phyloP scores from a whole-genome alignment of 2,329 filamentous ascomycete genomes.

The Neocucurbitaria cava region DNA sequence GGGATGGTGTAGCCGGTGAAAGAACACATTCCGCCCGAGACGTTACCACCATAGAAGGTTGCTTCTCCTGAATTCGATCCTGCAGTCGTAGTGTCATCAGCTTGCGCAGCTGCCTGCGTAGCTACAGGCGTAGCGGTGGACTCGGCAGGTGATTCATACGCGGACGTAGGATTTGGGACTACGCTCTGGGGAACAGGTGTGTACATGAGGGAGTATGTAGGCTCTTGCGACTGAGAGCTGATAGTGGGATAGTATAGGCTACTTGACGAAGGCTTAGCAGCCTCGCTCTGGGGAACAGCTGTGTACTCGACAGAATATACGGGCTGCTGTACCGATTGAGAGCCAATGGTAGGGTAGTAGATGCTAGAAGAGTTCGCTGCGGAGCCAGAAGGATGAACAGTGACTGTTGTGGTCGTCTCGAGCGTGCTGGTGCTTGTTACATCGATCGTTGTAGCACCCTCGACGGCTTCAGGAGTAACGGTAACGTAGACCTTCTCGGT shows the following conservation, averaged over 20 bases:
- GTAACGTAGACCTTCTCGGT: conserved; percentile 34
- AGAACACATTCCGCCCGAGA: conserved; percentile 67
- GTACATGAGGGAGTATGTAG: not conserved
- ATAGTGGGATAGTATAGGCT: conserved; percentile 11
- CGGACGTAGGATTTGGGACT: conserved; percentile 2
- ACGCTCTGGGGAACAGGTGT: conserved; percentile 1
- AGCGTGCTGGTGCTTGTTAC: conserved; percentile 21
- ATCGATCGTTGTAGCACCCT: not conserved
- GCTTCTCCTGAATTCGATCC: conserved; percentile 36
- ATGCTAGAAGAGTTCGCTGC: not conserved
- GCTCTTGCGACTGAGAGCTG: not conserved
- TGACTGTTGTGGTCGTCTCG: conserved; percentile 21
- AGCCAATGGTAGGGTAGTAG: conserved; percentile 13
- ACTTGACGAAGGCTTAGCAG: not conserved
- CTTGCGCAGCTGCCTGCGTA: not conserved
- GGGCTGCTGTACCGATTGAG: not conserved
- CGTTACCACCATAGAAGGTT: conserved; percentile 50
- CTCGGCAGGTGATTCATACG: conserved; percentile 11
- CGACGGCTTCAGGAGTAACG: conserved; percentile 19
- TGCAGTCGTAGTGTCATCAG: conserved; percentile 3
- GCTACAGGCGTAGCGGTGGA: conserved; percentile 6
- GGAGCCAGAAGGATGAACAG: conserved; percentile 14
- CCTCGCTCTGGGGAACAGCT: not conserved
- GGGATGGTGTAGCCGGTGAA: conserved; percentile 70
- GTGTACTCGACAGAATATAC: not conserved